Conservation (phyloP, 805 yeast species). For the Ogataea kodamae region DNA sequence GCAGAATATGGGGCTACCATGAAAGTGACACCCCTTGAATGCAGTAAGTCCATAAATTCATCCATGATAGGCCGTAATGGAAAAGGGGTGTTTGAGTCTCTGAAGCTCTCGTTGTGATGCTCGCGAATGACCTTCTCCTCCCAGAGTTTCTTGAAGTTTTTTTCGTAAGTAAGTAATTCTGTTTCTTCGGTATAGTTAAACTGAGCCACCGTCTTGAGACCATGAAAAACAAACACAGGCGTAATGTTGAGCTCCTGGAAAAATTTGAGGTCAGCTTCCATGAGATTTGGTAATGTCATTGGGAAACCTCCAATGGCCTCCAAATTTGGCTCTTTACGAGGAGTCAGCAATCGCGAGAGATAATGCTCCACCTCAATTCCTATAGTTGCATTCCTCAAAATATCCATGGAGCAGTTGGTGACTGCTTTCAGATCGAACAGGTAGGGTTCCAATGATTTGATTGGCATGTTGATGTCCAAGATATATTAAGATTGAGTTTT, state of each 20-base stretch:
- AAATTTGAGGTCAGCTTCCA: slow-evolving; percentile 59
- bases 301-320: slow-evolving; percentile 86
- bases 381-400: slow-evolving; percentile 60
- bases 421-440: slow-evolving; percentile 66
- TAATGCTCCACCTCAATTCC: slow-evolving; percentile 88
- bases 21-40: slow-evolving; percentile 54
- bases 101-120: slow-evolving; percentile 45
- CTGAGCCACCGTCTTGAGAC: slow-evolving; percentile 45
- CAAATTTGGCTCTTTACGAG: slow-evolving; percentile 62
- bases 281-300: slow-evolving; percentile 48
- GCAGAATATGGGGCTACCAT: slow-evolving; percentile 81
- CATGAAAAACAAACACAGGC: slow-evolving; percentile 80
- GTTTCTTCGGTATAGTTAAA: slow-evolving; percentile 25
- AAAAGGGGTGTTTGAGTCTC: slow-evolving; percentile 49
- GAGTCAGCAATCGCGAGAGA: slow-evolving; percentile 55
- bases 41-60: slow-evolving; percentile 57
- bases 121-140: slow-evolving; percentile 31
- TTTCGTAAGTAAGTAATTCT: slow-evolving; percentile 33
- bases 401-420: slow-evolving; percentile 54
- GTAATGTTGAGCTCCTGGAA: slow-evolving; percentile 61
- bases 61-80: slow-evolving; percentile 47
- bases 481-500: too few species aligned
- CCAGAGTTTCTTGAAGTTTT: slow-evolving; percentile 49
- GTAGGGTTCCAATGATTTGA: slow-evolving; percentile 62
- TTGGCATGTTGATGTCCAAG: slow-evolving; percentile 27